phyloP scores from a whole-genome alignment of 225 moss, liverwort and hornwort genomes.

The Sphagnum tenellum region DNA sequence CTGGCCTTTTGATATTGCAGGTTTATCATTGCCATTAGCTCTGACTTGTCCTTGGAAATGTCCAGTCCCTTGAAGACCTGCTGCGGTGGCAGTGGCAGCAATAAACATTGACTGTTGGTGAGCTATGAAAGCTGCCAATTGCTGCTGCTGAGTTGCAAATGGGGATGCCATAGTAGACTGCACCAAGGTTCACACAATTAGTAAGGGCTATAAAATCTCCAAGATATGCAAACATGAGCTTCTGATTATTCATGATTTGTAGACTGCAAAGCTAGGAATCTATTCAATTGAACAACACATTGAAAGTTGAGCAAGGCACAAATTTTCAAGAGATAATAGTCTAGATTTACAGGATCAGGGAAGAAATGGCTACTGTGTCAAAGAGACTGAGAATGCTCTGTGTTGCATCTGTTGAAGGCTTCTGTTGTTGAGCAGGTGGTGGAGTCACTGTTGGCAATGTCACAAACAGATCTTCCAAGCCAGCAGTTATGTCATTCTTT shows the following conservation, averaged over 20 bases:
- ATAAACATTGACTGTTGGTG: conserved; percentile 65
- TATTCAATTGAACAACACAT: too few relatives aligned
- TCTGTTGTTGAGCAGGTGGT: conserved; percentile 30
- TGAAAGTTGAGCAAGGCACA: too few relatives aligned
- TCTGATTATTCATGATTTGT: too few relatives aligned
- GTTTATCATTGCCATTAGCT: too few relatives aligned
- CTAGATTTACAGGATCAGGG: too few relatives aligned
- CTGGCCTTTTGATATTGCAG: too few relatives aligned
- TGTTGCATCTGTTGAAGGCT: conserved; percentile 54
- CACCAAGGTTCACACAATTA: not conserved
- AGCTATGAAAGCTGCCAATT: conserved; percentile 64
- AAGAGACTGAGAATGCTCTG: conserved; percentile 88
- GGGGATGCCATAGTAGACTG: conserved; percentile 63
- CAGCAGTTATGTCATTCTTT: conserved; percentile 61
- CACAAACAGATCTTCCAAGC: conserved; percentile 78
- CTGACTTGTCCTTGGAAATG: too few relatives aligned
- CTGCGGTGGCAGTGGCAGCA: conserved; percentile 52
- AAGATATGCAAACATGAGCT: too few relatives aligned
- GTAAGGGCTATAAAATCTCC: too few relatives aligned
- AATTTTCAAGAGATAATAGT: too few relatives aligned
- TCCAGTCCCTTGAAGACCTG: conserved; percentile 33
- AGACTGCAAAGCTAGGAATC: too few relatives aligned
- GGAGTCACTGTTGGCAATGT: conserved; percentile 45
- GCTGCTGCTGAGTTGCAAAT: conserved; percentile 52
- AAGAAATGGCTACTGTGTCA: conserved; percentile 48